These are phyloP conservation scores for Fusarium sp. DNA, from an alignment of 2,329 filamentous ascomycete genomes.

Conservation along the genomic window DNA sequence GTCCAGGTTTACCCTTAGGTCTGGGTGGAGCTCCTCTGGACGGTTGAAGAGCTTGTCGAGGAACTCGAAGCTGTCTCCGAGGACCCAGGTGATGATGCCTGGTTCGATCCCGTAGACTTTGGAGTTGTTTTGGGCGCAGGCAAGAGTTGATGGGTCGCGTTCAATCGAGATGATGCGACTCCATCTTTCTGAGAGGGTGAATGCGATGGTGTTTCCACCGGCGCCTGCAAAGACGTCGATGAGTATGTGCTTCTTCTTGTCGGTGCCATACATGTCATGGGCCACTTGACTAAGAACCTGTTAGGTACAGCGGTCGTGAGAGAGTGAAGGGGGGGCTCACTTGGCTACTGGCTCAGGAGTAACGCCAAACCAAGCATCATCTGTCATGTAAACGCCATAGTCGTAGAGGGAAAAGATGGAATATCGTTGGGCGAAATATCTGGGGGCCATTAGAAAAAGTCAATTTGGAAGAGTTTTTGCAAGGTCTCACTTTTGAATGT, in stretches of 20 bases:
- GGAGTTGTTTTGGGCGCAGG: constrained; percentile 94
- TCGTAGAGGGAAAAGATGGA: constrained; percentile 90
- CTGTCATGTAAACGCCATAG: constrained; percentile 88
- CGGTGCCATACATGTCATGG: constrained; percentile 71
- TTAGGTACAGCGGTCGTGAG: neutral
- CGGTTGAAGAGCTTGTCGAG: constrained; percentile 61
- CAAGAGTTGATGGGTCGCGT: constrained; percentile 81
- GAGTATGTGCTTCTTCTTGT: constrained; percentile 71
- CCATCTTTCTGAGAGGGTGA: constrained; percentile 85
- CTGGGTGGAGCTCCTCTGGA: constrained; percentile 52
- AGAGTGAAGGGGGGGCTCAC: constrained; percentile 60
- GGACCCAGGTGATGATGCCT: constrained; percentile 82
- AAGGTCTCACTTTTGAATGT: constrained; percentile 81
- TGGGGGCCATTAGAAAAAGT: constrained; percentile 50
- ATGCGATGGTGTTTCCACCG: constrained; percentile 95
- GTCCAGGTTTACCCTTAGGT: constrained; percentile 56
- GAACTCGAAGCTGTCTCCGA: constrained; percentile 87
- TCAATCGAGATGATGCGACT: constrained; percentile 89
- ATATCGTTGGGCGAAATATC: constrained; percentile 92
- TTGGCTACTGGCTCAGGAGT: constrained; percentile 92
- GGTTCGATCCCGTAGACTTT: constrained; percentile 82
- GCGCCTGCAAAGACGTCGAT: constrained; percentile 93
- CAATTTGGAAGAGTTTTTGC: neutral
- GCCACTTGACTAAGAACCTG: constrained; percentile 75
- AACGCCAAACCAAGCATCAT: constrained; percentile 96